Evolutionary conservation across 371 early-diverging fungal genomes (phyloP).

Genomic region (Apophysomyces ossiformis): DNA sequence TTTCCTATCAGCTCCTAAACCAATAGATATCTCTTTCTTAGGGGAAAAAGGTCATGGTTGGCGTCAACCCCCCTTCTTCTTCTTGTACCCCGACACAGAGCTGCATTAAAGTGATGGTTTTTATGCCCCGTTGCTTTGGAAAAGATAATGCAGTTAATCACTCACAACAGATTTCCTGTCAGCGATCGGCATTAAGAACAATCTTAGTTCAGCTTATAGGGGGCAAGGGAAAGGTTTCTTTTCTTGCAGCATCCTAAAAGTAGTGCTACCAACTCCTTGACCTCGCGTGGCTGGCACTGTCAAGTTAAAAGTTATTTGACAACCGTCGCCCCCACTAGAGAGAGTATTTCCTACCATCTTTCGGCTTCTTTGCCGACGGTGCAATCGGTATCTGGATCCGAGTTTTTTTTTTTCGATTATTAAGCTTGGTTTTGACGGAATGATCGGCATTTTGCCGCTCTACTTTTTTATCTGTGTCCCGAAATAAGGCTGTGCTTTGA

Average conservation of each 20-base stretch:
- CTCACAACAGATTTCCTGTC: neutral
- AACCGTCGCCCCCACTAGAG: neutral
- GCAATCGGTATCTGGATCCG: neutral
- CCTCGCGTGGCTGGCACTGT: neutral
- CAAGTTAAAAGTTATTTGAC: neutral
- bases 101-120: neutral
- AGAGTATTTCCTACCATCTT: neutral
- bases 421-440: conserved; percentile 1
- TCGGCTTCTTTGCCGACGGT: conserved; percentile 6
- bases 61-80: neutral
- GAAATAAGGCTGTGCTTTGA: neutral
- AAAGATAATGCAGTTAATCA: neutral
- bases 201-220: neutral
- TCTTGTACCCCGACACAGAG: neutral
- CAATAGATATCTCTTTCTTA: neutral
- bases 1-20: neutral
- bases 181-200: neutral
- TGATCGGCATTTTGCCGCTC: neutral
- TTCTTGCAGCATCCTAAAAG: neutral
- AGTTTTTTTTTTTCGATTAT: neutral
- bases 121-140: neutral
- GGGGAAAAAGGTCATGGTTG: neutral
- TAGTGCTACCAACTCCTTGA: neutral
- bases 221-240: neutral
- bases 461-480: neutral